Evolutionary conservation across 1,284 basidiomycete genomes (phyloP).

Genomic region (Heterobasidion parviporum): DNA sequence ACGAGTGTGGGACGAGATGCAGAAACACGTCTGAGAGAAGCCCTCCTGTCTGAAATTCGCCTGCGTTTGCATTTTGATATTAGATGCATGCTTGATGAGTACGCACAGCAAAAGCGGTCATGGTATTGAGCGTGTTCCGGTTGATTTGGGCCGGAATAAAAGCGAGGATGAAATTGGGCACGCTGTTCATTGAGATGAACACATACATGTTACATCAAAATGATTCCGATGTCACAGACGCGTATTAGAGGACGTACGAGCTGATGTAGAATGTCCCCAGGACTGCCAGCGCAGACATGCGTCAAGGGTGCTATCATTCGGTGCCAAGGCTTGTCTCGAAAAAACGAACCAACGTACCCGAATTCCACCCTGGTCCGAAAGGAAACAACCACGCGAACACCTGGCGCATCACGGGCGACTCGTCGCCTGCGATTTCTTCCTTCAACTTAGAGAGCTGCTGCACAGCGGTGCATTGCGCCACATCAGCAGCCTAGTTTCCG

Average conservation of each 20-base stretch:
- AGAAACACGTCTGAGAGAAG: slow-evolving; percentile 86
- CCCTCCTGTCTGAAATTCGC: slow-evolving; percentile 62
- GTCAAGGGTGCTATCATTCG: background rate
- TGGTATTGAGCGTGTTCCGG: slow-evolving; percentile 77
- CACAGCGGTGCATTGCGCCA: slow-evolving; percentile 36
- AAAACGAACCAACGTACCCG: slow-evolving; percentile 27
- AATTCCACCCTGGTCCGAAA: slow-evolving; percentile 83
- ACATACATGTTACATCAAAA: background rate
- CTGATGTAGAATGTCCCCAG: slow-evolving; percentile 90
- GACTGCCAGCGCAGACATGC: slow-evolving; percentile 32
- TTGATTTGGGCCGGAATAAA: slow-evolving; percentile 85
- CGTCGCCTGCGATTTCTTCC: slow-evolving; percentile 45
- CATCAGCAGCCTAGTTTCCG: slow-evolving; percentile 24
- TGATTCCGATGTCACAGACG: background rate
- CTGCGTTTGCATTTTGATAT: background rate
- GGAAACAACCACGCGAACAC: slow-evolving; percentile 77
- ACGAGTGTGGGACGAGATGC: slow-evolving; percentile 82
- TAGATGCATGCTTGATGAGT: slow-evolving; percentile 8
- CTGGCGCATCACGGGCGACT: slow-evolving; percentile 67
- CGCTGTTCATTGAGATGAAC: slow-evolving; percentile 32
- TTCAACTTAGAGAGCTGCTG: slow-evolving; percentile 53
- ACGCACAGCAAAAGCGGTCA: slow-evolving; percentile 80
- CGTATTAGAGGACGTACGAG: slow-evolving; percentile 49
- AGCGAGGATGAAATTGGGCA: slow-evolving; percentile 87
- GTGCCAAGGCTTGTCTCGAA: too few species aligned